Base-by-base conservation (phyloP, 176 grass and related monocot species). In the Urochloa ruziziensis region DNA sequence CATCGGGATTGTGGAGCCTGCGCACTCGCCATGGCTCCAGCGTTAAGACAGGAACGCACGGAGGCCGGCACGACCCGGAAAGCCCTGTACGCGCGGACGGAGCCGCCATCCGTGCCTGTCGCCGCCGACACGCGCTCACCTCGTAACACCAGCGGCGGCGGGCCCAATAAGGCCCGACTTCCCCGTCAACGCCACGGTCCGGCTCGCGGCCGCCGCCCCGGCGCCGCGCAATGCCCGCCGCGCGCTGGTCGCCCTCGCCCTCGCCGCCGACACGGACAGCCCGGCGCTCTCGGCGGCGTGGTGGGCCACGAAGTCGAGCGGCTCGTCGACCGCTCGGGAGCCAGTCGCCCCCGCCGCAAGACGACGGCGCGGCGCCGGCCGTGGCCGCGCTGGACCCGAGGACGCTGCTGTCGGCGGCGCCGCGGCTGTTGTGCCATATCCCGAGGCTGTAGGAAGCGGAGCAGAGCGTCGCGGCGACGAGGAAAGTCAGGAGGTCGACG, bases 301-400 rank as follows among this genome's bases (percentile, higher is more conserved):
- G 75, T 70, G 95, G 18, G 92, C 68, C 17, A 53, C 85, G 58
- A 97, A 97, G 81, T 97, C 92, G 42, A 97, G 92, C 59, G 59
- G 59, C 48, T 74, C 13, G 47, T 61, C 63, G 47, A 2, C 40
- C 17, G 25, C 13, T 36, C 65, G 83, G 3, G 80, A 39, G 30
- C n/a, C 27, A n/a, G 60, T 62, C 33, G 28, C 17, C 35, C 51
- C 8, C 56, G 84, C 21, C 56, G 84, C 95, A 97, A 44, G 68
- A 53, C 62, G 57, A 46, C 66, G n/a, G n/a, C n/a, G 47, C 13
- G 11, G 52, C 19, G 3, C 37, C 37, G 19, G 5, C 73, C 56
- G 40, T n/a, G n/a, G n/a, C n/a, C n/a, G 39, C 5, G 34, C 83
- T 25, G 57, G 49, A 69, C 1, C 83, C 84, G 66, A 78, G 28